These are phyloP conservation scores for Paspalum notatum DNA, from an alignment of 176 grass and related monocot species.

Conservation along the genomic window DNA sequence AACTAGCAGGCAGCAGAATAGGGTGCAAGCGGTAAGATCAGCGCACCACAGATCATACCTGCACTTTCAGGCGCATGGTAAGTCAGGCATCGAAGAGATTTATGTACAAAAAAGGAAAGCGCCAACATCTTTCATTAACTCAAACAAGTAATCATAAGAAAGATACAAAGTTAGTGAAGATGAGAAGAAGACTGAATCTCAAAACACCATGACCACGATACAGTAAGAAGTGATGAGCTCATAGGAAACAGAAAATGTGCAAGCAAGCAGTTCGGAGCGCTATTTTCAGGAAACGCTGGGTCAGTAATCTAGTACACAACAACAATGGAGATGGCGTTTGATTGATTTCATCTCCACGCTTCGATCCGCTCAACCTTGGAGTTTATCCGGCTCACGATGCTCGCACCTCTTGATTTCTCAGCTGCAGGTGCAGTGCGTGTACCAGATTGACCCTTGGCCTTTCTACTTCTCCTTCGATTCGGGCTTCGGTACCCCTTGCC, in stretches of 20 bases:
- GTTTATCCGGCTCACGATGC: conserved; percentile 79
- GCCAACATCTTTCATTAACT: conserved; percentile 46
- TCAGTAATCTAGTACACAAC: conserved; percentile 45
- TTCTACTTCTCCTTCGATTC: conserved; percentile 56
- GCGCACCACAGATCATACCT: not conserved
- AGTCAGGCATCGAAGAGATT: not conserved
- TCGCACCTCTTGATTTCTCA: conserved; percentile 67
- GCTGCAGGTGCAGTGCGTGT: conserved; percentile 7
- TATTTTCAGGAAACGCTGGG: conserved; percentile 53
- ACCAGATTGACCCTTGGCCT: conserved; percentile 49
- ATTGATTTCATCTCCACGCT: conserved; percentile 72
- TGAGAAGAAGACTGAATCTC: conserved; percentile 10
- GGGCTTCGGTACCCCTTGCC: conserved; percentile 48
- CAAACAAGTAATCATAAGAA: conserved; percentile 37
- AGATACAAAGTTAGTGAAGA: conserved; percentile 43
- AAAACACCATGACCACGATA: conserved; percentile 30
- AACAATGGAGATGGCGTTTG: not conserved
- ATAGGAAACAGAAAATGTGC: conserved; percentile 46
- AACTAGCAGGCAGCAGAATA: not conserved
- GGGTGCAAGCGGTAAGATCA: not conserved
- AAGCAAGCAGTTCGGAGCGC: conserved; percentile 36
- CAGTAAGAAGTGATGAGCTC: conserved; percentile 26
- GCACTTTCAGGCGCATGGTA: conserved; percentile 19
- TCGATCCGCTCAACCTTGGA: conserved; percentile 69
- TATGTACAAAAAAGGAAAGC: conserved; percentile 33